Conservation (phyloP, 805 yeast species). For the Ogataea methylovora region DNA sequence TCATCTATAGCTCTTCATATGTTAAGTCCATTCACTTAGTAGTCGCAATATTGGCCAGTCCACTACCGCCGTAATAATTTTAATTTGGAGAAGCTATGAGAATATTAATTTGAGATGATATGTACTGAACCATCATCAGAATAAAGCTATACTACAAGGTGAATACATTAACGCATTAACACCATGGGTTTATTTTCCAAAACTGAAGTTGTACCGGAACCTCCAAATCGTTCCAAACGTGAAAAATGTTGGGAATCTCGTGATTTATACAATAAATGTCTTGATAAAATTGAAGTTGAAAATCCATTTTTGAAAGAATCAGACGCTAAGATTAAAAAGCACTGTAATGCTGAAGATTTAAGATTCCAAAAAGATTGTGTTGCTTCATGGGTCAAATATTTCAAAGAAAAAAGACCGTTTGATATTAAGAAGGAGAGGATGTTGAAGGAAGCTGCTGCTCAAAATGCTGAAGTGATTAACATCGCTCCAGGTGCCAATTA, state of each 20-base stretch:
- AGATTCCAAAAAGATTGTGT: conserved; percentile 72
- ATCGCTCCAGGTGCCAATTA: too few relatives aligned
- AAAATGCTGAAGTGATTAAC: conserved; percentile 39
- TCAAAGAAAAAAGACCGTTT: conserved; percentile 81
- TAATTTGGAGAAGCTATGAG: too few relatives aligned
- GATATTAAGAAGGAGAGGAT: conserved; percentile 65
- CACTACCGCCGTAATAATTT: too few relatives aligned
- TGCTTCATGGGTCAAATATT: conserved; percentile 81
- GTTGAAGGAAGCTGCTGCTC: conserved; percentile 61
- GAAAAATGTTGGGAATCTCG: conserved; percentile 86
- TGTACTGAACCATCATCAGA: too few relatives aligned
- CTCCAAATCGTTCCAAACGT: conserved; percentile 57
- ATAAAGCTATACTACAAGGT: too few relatives aligned
- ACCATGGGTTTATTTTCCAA: conserved; percentile 46
- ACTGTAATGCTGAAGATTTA: conserved; percentile 52
- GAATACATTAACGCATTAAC: too few relatives aligned
- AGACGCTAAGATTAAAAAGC: conserved; percentile 36
- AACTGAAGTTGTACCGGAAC: conserved; percentile 22
- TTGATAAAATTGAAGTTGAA: conserved; percentile 57
- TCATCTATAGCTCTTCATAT: too few relatives aligned
- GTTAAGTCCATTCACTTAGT: too few relatives aligned
- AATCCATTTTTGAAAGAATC: conserved; percentile 58
- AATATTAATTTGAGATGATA: too few relatives aligned
- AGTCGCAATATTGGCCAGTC: too few relatives aligned
- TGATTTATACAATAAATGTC: conserved; percentile 69